A percentile compares a stretch with the other conserved stretches of the same genome.
Conservation (phyloP, 805 yeast species). For the Pichia scutulata region DNA sequence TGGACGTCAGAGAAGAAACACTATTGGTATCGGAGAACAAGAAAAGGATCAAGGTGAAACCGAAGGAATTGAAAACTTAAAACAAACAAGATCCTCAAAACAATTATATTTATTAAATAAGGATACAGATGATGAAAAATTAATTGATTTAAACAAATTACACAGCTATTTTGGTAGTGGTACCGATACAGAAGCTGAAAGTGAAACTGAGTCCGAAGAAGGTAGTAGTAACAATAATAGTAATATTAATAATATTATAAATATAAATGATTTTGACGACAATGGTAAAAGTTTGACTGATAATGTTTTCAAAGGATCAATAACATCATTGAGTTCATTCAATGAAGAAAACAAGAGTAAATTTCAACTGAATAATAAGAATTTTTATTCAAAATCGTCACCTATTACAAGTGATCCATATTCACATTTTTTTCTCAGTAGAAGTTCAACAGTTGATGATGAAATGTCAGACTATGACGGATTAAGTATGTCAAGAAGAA, state of each 20-base stretch:
- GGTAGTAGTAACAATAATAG: neutral
- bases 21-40: slow-evolving; percentile 20
- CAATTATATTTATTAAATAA: slow-evolving; percentile 22
- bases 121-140: slow-evolving; percentile 17
- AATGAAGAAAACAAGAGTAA: slow-evolving; percentile 14
- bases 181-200: slow-evolving; percentile 10
- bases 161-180: slow-evolving; percentile 26
- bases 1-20: slow-evolving; percentile 19
- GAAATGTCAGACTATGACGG: slow-evolving; percentile 3
- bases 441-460: neutral
- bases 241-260: neutral
- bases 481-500: slow-evolving; percentile 1
- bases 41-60: slow-evolving; percentile 7
- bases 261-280: slow-evolving; percentile 2
- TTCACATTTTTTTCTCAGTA: slow-evolving; percentile 12
- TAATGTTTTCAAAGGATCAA: slow-evolving; percentile 9
- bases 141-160: slow-evolving; percentile 24
- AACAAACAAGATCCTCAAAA: slow-evolving; percentile 24
- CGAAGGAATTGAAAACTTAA: slow-evolving; percentile 12
- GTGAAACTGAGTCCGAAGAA: slow-evolving; percentile 10
- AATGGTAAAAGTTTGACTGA: slow-evolving; percentile 1
- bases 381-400: slow-evolving; percentile 9
- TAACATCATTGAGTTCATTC: slow-evolving; percentile 15
- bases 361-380: slow-evolving; percentile 11
- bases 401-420: slow-evolving; percentile 10